A percentile compares a stretch with the other conserved stretches of the same genome.
These are phyloP conservation scores for Henningerozyma blattae DNA, from an alignment of 805 yeast species.

Conservation along the genomic window DNA sequence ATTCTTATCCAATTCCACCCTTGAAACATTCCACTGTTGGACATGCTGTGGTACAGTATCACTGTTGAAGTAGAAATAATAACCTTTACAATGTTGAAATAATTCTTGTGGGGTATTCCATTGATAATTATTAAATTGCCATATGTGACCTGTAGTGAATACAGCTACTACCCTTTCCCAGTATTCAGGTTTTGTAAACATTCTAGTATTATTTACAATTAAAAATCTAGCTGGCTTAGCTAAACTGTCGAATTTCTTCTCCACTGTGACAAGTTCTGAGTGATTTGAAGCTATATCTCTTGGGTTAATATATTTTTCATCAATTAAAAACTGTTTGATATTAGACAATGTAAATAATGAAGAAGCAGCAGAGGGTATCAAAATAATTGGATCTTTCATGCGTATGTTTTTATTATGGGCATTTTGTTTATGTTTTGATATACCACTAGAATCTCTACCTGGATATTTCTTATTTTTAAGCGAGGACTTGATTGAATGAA, in stretches of 20 bases:
- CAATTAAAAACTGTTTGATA: constrained; percentile 57
- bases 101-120: constrained; percentile 69
- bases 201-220: constrained; percentile 80
- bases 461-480: constrained; percentile 13
- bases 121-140: constrained; percentile 90
- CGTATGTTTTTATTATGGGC: background rate
- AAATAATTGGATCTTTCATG: constrained; percentile 53
- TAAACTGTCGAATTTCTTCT: constrained; percentile 22
- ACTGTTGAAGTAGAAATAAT: constrained; percentile 60
- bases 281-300: constrained; percentile 26
- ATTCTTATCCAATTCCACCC: constrained; percentile 64
- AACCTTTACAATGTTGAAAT: constrained; percentile 79
- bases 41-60: constrained; percentile 70
- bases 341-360: constrained; percentile 54
- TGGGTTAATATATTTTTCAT: constrained; percentile 53
- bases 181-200: constrained; percentile 85
- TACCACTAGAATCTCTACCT: constrained; percentile 9
- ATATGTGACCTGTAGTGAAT: constrained; percentile 90
- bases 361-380: constrained; percentile 72
- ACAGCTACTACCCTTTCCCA: constrained; percentile 97
- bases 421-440: constrained; percentile 1
- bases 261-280: constrained; percentile 20
- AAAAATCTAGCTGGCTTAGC: constrained; percentile 27
- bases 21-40: constrained; percentile 80
- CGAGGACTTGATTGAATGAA: constrained; percentile 36